These are phyloP conservation scores for Xylaria sp. DNA, from an alignment of 2,329 filamentous ascomycete genomes.

Conservation along the genomic window DNA sequence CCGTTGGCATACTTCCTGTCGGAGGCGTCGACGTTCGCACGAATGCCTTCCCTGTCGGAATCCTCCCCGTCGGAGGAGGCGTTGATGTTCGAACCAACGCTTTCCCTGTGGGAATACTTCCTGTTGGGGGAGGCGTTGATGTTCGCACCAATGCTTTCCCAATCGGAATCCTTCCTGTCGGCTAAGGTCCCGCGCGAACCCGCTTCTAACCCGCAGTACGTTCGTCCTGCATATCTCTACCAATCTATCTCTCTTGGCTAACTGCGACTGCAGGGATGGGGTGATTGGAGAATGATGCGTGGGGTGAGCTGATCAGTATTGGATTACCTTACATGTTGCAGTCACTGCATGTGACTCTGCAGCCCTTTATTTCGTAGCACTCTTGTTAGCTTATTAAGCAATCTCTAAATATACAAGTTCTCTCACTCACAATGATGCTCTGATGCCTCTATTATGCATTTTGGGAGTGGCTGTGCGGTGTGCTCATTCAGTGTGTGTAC, in stretches of 20 bases:
- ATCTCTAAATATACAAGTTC: not conserved
- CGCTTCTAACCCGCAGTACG: not conserved
- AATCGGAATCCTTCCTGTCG: conserved; percentile 8
- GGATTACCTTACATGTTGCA: not conserved
- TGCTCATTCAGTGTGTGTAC: no score
- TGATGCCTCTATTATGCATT: not conserved
- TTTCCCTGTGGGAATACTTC: conserved; percentile 10
- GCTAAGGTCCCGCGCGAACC: not conserved
- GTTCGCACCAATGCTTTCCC: conserved; percentile 20
- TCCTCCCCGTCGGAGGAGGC: not conserved
- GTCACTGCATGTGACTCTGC: not conserved
- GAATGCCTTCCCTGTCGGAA: conserved; percentile 11
- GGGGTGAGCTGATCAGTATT: not conserved
- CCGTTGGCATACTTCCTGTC: conserved; percentile 3
- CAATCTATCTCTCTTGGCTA: not conserved
- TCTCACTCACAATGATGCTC: not conserved
- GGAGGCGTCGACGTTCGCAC: conserved; percentile 12
- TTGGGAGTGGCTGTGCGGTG: no score
- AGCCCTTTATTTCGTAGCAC: not conserved
- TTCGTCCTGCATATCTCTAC: not conserved
- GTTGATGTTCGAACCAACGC: conserved; percentile 19
- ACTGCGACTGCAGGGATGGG: not conserved
- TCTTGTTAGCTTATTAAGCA: not conserved
- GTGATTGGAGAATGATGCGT: not conserved
- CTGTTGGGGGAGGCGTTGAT: conserved; percentile 11